Conservation (phyloP, 345 rosid species). For the Hibiscus trionum region DNA sequence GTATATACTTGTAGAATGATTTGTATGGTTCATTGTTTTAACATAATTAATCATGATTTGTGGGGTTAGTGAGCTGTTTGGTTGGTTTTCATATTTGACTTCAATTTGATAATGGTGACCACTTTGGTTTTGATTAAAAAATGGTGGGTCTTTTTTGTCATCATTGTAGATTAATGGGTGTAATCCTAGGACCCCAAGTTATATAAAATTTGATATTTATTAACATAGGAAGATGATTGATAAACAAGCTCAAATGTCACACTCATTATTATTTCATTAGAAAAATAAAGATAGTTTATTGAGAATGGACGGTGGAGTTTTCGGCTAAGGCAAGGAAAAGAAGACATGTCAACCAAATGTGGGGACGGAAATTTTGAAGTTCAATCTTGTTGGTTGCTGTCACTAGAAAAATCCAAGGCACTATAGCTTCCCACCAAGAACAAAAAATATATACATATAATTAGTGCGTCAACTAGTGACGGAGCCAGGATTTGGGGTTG, state of each 20-base stretch:
- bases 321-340: not conserved
- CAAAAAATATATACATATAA: not conserved
- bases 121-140: not conserved
- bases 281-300: not conserved
- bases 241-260: not conserved
- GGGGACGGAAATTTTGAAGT: not conserved
- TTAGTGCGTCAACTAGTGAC: not conserved
- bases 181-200: not conserved
- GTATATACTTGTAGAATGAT: too few species aligned
- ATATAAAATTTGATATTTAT: not conserved
- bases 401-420: too few species aligned
- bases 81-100: not conserved
- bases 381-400: not conserved
- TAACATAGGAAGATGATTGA: too few species aligned
- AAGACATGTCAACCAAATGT: not conserved
- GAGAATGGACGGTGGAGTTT: not conserved
- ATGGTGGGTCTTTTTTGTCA: not conserved
- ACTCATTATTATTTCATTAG: not conserved
- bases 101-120: constrained; percentile 7
- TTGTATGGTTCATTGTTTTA: not conserved
- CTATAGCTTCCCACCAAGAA: not conserved
- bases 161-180: not conserved
- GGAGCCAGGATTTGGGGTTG: too few species aligned
- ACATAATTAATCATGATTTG: not conserved
- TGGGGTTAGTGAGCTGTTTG: constrained; percentile 4